Evolutionary conservation across 1,284 basidiomycete species (phyloP).

Genomic region (Gomphus sp.): DNA sequence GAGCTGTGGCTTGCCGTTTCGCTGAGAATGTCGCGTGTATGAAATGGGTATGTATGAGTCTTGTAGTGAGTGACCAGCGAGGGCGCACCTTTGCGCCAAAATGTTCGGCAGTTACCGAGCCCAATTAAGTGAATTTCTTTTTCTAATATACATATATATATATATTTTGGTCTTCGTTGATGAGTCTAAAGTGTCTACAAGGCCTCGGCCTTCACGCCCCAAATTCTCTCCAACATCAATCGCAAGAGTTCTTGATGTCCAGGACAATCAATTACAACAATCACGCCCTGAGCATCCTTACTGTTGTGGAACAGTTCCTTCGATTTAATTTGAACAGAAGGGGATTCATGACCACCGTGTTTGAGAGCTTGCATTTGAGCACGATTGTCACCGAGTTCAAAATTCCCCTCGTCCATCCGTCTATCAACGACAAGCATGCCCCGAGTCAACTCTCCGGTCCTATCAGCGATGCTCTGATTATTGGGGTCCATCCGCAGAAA

Average conservation of each 20-base stretch:
- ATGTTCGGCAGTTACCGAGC: neutral
- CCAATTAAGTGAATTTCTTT: neutral
- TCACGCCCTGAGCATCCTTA: slow-evolving; percentile 29
- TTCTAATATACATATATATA: neutral
- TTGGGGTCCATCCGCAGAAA: neutral
- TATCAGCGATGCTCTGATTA: slow-evolving; percentile 15
- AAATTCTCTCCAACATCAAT: slow-evolving; percentile 44
- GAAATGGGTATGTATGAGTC: neutral
- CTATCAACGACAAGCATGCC: slow-evolving; percentile 72
- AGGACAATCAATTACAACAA: slow-evolving; percentile 47
- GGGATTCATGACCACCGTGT: slow-evolving; percentile 32
- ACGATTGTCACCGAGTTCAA: slow-evolving; percentile 54
- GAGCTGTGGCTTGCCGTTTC: neutral
- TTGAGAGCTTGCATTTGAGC: slow-evolving; percentile 44
- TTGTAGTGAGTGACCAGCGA: neutral
- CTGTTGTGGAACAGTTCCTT: slow-evolving; percentile 22
- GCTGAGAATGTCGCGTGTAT: neutral
- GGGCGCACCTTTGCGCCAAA: too few relatives aligned
- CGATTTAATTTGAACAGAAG: slow-evolving; percentile 31
- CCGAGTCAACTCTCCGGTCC: slow-evolving; percentile 47
- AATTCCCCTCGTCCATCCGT: slow-evolving; percentile 47
- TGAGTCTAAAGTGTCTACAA: neutral
- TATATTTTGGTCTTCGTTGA: neutral
- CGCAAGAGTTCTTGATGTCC: slow-evolving; percentile 40
- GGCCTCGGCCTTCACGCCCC: slow-evolving; percentile 29